Evolutionary conservation across 208 protist species (phyloP), one percentile per base, ranked within the genome.

Genomic region (Trichomonas tenax): DNA sequence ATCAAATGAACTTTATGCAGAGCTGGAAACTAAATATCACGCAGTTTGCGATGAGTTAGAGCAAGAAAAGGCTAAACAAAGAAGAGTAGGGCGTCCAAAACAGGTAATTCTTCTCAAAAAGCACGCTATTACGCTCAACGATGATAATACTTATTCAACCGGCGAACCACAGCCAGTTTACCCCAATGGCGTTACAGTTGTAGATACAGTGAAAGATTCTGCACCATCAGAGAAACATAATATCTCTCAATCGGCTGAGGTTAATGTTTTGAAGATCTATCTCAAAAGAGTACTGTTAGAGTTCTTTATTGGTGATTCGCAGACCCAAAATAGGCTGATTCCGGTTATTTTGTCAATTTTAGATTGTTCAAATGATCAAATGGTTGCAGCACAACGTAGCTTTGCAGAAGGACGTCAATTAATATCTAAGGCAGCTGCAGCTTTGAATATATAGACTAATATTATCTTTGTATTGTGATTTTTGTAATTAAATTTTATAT

Each of bases 281-380:
- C 44, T 93, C 15, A 93, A 93, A 93, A 93, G 86, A 51, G 44
- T 93, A 15, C 44, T 93, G 17, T 44, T 93, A n/a, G 86, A 93
- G 31, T 93, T 93, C 44, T 93, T 93, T 51, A 93, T 93, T 58
- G 40, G 86, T 0, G 86, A 93, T 36, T 34, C 86, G 21, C 8
- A 23, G 10, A 93, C 86, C 6, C 86, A 93, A 41, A 34, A 23
- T 1, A 93, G 44, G 34, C 21, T 93, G 3, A 93, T 93, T 51
- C 44, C 86, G 17, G 86, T 93, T 9, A 51, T 93, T 38, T 26
- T 93, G 0, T 44, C 41, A 4, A 38, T 93, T 58, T 41, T 93
- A 6, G 86, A 93, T 4, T 93, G 86, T 31, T 41, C 86, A 14
- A 23, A 23, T 51, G 86, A 93, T 34, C 86, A 93, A 93, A 58